A percentile compares a stretch with the other conserved stretches of the same genome.
These are phyloP conservation scores for Ceratocystis lukuohia DNA, from an alignment of 2,329 filamentous ascomycete species.

Conservation along the genomic window DNA sequence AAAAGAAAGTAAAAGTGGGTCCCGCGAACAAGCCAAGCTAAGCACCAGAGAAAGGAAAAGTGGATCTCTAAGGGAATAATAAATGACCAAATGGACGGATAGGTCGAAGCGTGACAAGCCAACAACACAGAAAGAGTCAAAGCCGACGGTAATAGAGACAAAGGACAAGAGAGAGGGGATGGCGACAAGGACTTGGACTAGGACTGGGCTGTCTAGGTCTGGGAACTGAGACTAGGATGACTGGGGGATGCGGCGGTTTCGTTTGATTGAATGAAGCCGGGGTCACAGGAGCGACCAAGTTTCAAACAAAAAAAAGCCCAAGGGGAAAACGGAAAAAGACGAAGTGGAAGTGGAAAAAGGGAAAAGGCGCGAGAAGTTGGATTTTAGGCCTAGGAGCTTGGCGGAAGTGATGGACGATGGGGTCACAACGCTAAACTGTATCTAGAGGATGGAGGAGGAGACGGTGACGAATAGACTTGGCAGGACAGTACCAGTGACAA, in stretches of 20 bases:
- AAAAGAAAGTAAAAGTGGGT: not conserved
- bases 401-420: not conserved
- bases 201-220: not conserved
- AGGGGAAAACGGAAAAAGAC: not conserved
- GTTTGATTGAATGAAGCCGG: not conserved
- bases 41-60: not conserved
- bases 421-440: not conserved
- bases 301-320: conserved; percentile 14
- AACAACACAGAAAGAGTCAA: too few species aligned
- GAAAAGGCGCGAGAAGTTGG: not conserved
- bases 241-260: not conserved
- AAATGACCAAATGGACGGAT: not conserved
- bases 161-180: not conserved
- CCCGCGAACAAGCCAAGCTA: not conserved
- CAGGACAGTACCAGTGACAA: not conserved
- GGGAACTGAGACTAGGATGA: not conserved
- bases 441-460: not conserved
- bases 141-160: not conserved
- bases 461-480: not conserved
- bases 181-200: not conserved
- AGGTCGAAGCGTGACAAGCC: too few species aligned
- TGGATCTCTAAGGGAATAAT: not conserved
- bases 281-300: not conserved
- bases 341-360: not conserved
- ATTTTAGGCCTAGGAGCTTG: not conserved